A percentile compares a stretch with the other conserved stretches of the same genome.
These are phyloP conservation scores for Spizellomyces sp. DNA, from an alignment of 192 early-diverging fungal species.

Conservation along the genomic window DNA sequence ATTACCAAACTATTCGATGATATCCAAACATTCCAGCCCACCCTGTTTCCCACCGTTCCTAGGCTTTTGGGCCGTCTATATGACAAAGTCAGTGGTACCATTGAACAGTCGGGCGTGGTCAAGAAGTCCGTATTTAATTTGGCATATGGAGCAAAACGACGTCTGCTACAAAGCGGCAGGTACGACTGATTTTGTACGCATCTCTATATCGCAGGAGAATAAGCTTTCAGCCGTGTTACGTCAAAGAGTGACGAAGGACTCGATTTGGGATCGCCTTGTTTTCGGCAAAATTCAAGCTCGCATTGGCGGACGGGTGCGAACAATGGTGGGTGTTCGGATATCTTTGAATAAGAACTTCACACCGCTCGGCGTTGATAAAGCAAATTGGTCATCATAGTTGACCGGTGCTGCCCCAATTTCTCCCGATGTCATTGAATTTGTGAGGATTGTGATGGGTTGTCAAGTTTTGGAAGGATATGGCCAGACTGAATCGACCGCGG, in stretches of 20 bases:
- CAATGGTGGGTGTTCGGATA: slow-evolving; percentile 36
- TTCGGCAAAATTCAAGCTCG: slow-evolving; percentile 82
- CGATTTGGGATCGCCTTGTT: slow-evolving; percentile 83
- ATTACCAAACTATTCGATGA: slow-evolving; percentile 78
- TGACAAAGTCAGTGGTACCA: slow-evolving; percentile 68
- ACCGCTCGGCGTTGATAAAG: no score
- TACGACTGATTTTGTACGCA: neutral
- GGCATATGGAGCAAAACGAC: slow-evolving; percentile 51
- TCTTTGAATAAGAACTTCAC: no score
- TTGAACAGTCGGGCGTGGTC: slow-evolving; percentile 29
- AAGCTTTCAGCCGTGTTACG: neutral
- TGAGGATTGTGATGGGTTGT: slow-evolving; percentile 43
- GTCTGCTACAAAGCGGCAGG: slow-evolving; percentile 8
- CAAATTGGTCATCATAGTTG: slow-evolving; percentile 1
- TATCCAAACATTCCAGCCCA: slow-evolving; percentile 78
- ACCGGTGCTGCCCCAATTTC: slow-evolving; percentile 53
- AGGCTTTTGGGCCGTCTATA: slow-evolving; percentile 92
- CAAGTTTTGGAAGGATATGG: slow-evolving; percentile 54
- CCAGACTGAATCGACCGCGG: slow-evolving; percentile 43
- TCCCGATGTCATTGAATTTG: slow-evolving; percentile 45
- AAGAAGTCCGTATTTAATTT: slow-evolving; percentile 44
- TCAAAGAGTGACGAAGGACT: slow-evolving; percentile 53
- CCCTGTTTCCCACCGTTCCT: slow-evolving; percentile 88
- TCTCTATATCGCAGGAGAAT: neutral
- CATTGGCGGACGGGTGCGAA: slow-evolving; percentile 66